Evolutionary conservation across 2,329 filamentous ascomycete species (phyloP), one percentile per base, ranked within the genome.

Genomic region (Aspergillus aculeatinus): DNA sequence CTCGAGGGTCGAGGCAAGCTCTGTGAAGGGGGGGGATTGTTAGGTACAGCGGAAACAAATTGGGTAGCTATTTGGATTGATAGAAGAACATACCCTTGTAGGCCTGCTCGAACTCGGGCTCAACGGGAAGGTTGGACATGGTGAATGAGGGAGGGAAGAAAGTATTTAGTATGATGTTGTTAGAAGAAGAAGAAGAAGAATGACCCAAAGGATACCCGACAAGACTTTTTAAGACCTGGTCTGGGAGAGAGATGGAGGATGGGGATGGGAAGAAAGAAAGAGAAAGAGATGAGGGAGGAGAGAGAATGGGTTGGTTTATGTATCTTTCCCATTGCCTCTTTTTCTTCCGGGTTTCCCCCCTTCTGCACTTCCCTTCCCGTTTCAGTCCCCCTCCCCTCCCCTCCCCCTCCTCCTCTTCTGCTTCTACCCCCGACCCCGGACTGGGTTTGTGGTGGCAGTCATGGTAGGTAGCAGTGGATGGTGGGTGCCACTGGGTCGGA

Each of bases 51-150:
- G 6, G 16, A 44, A 7, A 2, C 12, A 47, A 6, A 27, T 27
- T 27, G 27, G 27, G 19, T n/a, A 16, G 19, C 11, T 5, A 25
- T 23, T 6, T 5, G 1, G 10, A 21, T 6, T 21, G 48, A 21
- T 7, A 21, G 2, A 23, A 39, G 39, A 39, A 76, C 84, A 74
- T 82, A 96, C 92, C 92, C 79, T 92, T 91, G 87, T 96, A 96
- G 74, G 94, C 94, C 87, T 98, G 94, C 87, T 97, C 88, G 83
- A 98, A 98, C 84, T 99, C 94, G 74, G 95, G 94, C 87, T 98
- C 94, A 66, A 82, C 81, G 55, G 91, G 87, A 73, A 95, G 85
- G 83, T 95, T 89, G 68, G 92, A 90, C 91, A 96, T 95, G 39
- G 16, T 60, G 54, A 54, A 59, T 27, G 27, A 58, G 50, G 60